Conservation (phyloP, 1,139 yeast genomes). For the Lodderomyces parapsilosis region DNA sequence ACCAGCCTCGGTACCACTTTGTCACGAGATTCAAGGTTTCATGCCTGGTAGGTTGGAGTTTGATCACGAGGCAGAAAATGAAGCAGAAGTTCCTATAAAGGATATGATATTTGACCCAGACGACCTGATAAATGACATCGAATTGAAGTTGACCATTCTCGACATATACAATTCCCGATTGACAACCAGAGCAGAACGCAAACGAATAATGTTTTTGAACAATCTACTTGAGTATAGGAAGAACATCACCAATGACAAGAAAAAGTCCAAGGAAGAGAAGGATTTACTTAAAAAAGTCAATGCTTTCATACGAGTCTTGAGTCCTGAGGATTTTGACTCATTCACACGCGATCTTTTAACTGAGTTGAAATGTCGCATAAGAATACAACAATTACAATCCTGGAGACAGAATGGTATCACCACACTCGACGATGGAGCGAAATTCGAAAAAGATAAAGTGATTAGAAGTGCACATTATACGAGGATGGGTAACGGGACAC, state of each 20-base stretch:
- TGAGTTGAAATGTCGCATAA: conserved; percentile 75
- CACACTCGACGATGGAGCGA: conserved; percentile 76
- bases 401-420: conserved; percentile 92
- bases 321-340: conserved; percentile 73
- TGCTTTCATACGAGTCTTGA: conserved; percentile 78
- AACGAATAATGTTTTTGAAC: conserved; percentile 76
- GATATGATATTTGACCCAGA: conserved; percentile 96
- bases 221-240: conserved; percentile 80
- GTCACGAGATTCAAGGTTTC: conserved; percentile 95
- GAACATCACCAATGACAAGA: conserved; percentile 72
- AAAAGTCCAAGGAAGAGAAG: conserved; percentile 84
- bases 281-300: conserved; percentile 74
- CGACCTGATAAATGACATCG: conserved; percentile 83
- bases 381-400: conserved; percentile 87
- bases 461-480: conserved; percentile 59
- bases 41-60: conserved; percentile 99
- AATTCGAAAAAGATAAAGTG: conserved; percentile 85
- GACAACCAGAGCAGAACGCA: conserved; percentile 90
- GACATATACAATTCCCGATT: conserved; percentile 88
- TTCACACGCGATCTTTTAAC: conserved; percentile 71
- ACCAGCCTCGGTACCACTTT: conserved; percentile 88
- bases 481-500: conserved; percentile 52
- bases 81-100: conserved; percentile 90
- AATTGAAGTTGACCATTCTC: conserved; percentile 79
- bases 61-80: conserved; percentile 95